Evolutionary conservation across 2,329 filamentous ascomycete species (phyloP).

Genomic region (Cryphonectria nitschkei): DNA sequence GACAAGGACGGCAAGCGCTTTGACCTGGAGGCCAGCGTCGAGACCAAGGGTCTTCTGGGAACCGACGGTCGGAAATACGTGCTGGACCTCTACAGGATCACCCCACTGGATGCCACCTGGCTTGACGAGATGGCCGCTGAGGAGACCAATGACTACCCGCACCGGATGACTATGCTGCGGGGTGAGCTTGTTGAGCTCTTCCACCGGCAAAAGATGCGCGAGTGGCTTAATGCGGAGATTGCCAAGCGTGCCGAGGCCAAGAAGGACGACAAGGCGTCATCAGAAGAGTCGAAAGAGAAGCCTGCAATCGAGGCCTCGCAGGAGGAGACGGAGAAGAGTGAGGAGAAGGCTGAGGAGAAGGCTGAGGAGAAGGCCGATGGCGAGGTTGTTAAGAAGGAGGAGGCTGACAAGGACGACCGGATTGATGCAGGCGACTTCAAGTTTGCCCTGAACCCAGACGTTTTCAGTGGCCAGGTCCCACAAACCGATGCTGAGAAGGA

Average conservation of each 20-base stretch:
- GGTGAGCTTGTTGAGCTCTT: constrained; percentile 88
- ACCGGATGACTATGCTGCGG: constrained; percentile 93
- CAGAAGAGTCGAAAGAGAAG: constrained; percentile 34
- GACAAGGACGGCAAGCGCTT: constrained; percentile 92
- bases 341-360: constrained; percentile 35
- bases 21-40: constrained; percentile 91
- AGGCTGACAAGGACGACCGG: constrained; percentile 60
- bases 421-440: constrained; percentile 87
- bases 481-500: constrained; percentile 90
- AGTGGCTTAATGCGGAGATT: constrained; percentile 83
- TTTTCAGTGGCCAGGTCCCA: constrained; percentile 88
- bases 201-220: constrained; percentile 82
- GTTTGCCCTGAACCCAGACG: constrained; percentile 91
- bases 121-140: constrained; percentile 72
- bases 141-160: constrained; percentile 70
- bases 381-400: constrained; percentile 41
- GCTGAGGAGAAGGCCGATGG: constrained; percentile 37
- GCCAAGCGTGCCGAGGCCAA: constrained; percentile 60
- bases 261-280: constrained; percentile 36
- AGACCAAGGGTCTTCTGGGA: constrained; percentile 96
- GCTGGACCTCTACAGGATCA: constrained; percentile 93
- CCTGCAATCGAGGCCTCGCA: constrained; percentile 15
- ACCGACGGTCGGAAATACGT: constrained; percentile 97
- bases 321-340: constrained; percentile 34
- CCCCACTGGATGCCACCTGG: constrained; percentile 89